Base-by-base conservation (phyloP, 2,329 filamentous ascomycete species). In the Colletotrichum tropicale region DNA sequence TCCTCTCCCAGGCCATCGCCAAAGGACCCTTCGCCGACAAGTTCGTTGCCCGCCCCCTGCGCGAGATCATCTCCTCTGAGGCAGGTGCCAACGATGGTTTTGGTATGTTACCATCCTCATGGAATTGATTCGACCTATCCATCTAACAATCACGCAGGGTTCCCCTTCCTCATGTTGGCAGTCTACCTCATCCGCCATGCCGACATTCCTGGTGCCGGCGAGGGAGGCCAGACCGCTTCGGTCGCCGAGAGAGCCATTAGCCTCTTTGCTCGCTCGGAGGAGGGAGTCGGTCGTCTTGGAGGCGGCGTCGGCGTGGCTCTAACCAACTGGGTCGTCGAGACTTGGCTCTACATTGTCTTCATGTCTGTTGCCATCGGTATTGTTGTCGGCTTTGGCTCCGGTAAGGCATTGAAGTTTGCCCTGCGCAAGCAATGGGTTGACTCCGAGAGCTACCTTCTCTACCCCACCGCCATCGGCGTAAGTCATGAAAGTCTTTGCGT, bases 11-110 rank as follows among this genome's bases (percentile, higher is more conserved):
- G 78, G 90, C 90, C 34, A 87, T 93, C 18, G 91, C 91, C 28
- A 93, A 93, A 80, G 91, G 91, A 0, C 89, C 90, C 0, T 92
- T 93, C 78, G 87, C 91, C 0, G 91, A 93, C 78, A 92, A 91
- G 76, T 93, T 88, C 73, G 91, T 93, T 4, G 85, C 88, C 10
- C 87, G 90, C 3, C 85, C 87, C 6, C 83, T 93, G 5, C 87
- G 91, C 30, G 90, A 93, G 77, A 89, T 93, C 73, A 92, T 93
- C 21, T 92, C 91, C 0, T 87, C 91, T 2, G 91, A 93, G 76
- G 90, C 90, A 3, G 56, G 56, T 1, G 30, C 56, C 26, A 61
- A n/a, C 1, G 18, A n/a, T 5, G 52, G 52, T 18, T 61, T 32
- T 6, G 28, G 21, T 28, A 4, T 8, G 28, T 28, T 2, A n/a